These are phyloP conservation scores for Pelargonium myrrhifolium DNA, from an alignment of 441 rosid genomes.

Conservation along the genomic window DNA sequence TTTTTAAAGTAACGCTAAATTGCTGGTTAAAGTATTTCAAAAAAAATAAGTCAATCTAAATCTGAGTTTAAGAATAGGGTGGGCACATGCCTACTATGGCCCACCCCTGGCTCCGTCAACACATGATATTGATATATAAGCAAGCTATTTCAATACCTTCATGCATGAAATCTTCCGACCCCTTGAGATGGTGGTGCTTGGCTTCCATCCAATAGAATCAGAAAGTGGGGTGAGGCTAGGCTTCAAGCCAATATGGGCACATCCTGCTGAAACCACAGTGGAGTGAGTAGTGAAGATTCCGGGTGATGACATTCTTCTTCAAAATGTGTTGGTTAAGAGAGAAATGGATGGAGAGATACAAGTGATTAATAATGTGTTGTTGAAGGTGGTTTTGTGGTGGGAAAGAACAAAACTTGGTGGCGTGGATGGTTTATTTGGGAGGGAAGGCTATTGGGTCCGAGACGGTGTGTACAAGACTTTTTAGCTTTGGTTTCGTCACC, in stretches of 20 bases:
- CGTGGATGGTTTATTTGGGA: conserved; percentile 16
- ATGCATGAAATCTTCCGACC: conserved; percentile 9
- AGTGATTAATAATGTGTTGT: no score
- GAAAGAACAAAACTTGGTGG: no score
- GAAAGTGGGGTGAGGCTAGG: conserved; percentile 5
- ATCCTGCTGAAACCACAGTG: not conserved
- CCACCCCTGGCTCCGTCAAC: no score
- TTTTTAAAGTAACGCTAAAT: no score
- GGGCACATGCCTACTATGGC: no score
- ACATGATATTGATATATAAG: no score
- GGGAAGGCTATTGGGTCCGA: not conserved
- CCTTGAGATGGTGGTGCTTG: conserved; percentile 11
- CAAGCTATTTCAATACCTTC: conserved; percentile 10
- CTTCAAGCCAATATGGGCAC: not conserved
- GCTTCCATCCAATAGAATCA: conserved; percentile 10
- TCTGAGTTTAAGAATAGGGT: no score
- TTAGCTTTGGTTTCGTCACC: conserved; percentile 23
- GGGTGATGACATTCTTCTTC: conserved; percentile 13
- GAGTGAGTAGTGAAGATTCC: conserved; percentile 8
- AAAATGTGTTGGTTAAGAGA: no score
- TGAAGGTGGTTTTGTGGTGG: no score
- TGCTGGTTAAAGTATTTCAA: no score
- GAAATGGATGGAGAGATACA: no score
- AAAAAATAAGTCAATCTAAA: no score
- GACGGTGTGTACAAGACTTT: conserved; percentile 18